A percentile compares a stretch with the other conserved stretches of the same genome.
Conservation (phyloP, 2,329 filamentous ascomycete genomes). For the Penicillium glabrum region DNA sequence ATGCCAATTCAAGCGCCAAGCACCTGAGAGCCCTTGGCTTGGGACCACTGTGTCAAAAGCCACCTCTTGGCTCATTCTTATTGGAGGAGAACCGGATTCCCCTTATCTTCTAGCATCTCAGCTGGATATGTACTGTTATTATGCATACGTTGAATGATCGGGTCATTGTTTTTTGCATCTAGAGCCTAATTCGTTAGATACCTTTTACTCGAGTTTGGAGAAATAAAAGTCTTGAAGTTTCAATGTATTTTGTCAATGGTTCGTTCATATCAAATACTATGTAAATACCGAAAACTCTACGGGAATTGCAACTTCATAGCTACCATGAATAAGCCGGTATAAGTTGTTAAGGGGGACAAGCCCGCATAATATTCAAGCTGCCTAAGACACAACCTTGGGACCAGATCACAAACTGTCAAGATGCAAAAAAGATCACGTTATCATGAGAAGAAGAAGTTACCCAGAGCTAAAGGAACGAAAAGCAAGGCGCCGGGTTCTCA, state of each 20-base stretch:
- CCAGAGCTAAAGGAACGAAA: neutral
- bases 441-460: neutral
- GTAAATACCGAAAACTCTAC: neutral
- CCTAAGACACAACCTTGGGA: neutral
- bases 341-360: neutral
- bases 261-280: too few species aligned
- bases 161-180: conserved; percentile 16
- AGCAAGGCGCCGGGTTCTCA: neutral
- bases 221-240: conserved; percentile 13
- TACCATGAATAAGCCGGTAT: neutral
- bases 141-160: conserved; percentile 17
- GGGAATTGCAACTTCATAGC: neutral
- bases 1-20: neutral
- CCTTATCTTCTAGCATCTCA: neutral
- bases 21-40: neutral
- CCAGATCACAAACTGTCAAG: neutral
- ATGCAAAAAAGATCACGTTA: neutral
- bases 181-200: conserved; percentile 19
- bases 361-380: neutral
- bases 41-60: neutral
- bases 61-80: neutral
- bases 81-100: conserved; percentile 1
- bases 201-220: conserved; percentile 8
- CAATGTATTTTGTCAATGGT: neutral
- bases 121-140: conserved; percentile 8